Conservation (phyloP, 352 stramenopile species). For the Phytopythium mirpurense region DNA sequence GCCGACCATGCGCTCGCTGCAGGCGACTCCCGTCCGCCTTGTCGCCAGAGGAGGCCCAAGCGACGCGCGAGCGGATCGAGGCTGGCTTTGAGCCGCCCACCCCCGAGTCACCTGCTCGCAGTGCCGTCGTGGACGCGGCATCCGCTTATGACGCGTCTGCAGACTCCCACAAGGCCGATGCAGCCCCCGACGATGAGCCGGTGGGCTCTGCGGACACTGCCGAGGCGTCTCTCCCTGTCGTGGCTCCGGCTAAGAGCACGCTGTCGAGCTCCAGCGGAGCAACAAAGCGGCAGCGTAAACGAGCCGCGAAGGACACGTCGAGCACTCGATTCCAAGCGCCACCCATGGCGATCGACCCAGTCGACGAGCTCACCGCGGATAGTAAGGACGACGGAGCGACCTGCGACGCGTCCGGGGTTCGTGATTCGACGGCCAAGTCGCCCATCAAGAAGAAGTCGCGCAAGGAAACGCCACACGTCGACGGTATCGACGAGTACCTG, state of each 20-base stretch:
- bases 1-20: background rate
- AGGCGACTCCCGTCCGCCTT: constrained; percentile 30
- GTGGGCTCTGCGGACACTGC: background rate
- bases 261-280: background rate
- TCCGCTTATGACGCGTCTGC: constrained; percentile 1
- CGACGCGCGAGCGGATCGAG: constrained; percentile 31
- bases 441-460: background rate
- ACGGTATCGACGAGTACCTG: background rate
- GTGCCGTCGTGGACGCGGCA: background rate
- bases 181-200: background rate
- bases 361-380: background rate
- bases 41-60: constrained; percentile 23
- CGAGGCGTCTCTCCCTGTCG: background rate
- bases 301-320: background rate
- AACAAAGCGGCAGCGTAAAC: background rate
- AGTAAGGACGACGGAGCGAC: background rate
- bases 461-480: background rate
- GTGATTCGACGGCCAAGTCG: background rate
- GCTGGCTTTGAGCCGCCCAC: constrained; percentile 22
- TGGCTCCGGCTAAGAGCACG: background rate
- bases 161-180: background rate
- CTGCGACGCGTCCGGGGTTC: background rate
- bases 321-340: background rate
- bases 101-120: background rate
- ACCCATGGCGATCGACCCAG: background rate